Percentiles rank a stretch among this genome's conserved stretches.
phyloP scores from a whole-genome alignment of 306 rosid genomes.

The Pueraria montana region DNA sequence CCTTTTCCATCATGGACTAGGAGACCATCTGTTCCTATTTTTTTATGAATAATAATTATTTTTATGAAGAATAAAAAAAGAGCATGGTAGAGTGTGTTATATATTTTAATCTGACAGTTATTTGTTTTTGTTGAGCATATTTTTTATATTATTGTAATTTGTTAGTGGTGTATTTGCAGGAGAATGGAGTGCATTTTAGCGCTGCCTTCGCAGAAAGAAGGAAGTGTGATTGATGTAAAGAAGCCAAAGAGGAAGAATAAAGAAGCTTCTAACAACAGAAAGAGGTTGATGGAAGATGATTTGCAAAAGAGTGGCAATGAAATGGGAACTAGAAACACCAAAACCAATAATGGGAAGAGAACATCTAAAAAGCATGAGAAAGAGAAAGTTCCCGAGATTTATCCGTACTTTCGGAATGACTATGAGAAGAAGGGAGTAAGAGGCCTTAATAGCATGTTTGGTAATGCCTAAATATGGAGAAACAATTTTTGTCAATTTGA shows the following conservation, averaged over 20 bases:
- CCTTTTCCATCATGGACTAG: neutral
- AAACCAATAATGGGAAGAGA: neutral
- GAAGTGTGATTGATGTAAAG: neutral
- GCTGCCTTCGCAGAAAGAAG: neutral
- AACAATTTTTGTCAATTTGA: neutral
- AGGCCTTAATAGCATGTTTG: neutral
- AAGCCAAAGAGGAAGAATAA: neutral
- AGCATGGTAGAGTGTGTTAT: neutral
- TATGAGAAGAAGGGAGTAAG: neutral
- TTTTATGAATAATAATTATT: no score
- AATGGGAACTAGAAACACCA: neutral
- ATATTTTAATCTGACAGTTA: neutral
- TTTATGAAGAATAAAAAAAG: no score
- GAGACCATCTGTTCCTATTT: neutral
- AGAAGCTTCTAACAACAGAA: neutral
- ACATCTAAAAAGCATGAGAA: neutral
- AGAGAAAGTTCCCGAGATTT: neutral
- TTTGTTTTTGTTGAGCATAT: neutral
- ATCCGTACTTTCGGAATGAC: neutral
- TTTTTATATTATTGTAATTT: neutral
- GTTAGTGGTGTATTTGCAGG: neutral
- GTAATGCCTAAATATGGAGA: neutral
- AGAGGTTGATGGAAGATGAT: neutral
- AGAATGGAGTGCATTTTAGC: constrained; percentile 2
- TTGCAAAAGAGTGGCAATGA: neutral